Evolutionary conservation across 306 rosid species (phyloP).

Genomic region (Biancaea sappan): DNA sequence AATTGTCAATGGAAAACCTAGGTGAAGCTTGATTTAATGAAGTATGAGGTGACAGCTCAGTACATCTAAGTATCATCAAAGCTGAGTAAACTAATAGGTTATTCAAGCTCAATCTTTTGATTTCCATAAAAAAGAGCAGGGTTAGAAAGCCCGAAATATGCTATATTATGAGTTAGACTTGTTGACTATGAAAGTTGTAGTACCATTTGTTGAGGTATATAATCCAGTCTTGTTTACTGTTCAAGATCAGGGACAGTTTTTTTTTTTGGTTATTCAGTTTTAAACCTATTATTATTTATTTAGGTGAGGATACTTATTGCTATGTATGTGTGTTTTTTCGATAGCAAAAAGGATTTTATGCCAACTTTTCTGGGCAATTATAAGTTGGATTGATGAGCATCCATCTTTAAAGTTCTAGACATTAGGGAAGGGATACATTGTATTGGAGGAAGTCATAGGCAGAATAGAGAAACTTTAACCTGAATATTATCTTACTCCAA

Average conservation of each 20-base stretch:
- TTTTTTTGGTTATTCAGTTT: neutral
- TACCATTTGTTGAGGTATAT: neutral
- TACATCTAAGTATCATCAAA: neutral
- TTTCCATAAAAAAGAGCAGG: neutral
- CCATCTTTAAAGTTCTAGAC: neutral
- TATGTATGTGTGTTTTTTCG: neutral
- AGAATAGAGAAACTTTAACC: neutral
- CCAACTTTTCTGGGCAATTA: conserved; percentile 3
- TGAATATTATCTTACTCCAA: neutral
- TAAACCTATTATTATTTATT: neutral
- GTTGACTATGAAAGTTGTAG: neutral
- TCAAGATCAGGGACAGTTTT: neutral
- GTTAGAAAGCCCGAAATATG: neutral
- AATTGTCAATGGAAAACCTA: neutral
- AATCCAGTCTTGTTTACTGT: neutral
- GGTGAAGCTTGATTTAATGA: neutral
- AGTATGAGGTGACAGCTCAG: neutral
- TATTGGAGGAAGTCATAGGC: neutral
- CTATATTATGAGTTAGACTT: neutral
- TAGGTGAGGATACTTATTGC: neutral
- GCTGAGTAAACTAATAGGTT: too few relatives aligned
- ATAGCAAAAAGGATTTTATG: neutral
- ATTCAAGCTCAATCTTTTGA: too few relatives aligned
- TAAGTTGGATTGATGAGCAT: neutral
- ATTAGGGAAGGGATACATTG: neutral